Evolutionary conservation across 2,329 filamentous ascomycete genomes (phyloP).

Genomic region (Phyllosticta citribraziliensis): DNA sequence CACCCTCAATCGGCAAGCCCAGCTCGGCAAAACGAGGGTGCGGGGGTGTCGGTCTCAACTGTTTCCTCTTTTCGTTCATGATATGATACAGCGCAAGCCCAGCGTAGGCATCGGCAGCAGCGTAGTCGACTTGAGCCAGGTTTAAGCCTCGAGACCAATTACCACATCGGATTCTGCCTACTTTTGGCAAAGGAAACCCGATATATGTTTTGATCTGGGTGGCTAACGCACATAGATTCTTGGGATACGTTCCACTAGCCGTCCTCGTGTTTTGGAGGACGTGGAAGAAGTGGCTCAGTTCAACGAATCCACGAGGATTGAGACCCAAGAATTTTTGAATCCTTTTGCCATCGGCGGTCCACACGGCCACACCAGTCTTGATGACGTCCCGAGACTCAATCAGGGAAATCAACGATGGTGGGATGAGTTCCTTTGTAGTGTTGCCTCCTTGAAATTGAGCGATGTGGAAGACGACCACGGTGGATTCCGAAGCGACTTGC

Average conservation of each 20-base stretch:
- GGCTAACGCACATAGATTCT: constrained; percentile 54
- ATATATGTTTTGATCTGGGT: constrained; percentile 62
- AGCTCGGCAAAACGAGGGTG: constrained; percentile 60
- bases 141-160: constrained; percentile 61
- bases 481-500: constrained; percentile 68
- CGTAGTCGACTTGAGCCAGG: constrained; percentile 57
- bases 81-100: constrained; percentile 64
- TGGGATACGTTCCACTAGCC: constrained; percentile 46
- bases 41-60: constrained; percentile 60
- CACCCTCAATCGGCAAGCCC: constrained; percentile 32
- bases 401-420: constrained; percentile 59
- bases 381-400: constrained; percentile 60
- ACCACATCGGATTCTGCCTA: constrained; percentile 57
- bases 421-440: constrained; percentile 47
- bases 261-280: constrained; percentile 49
- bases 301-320: constrained; percentile 57
- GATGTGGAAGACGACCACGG: constrained; percentile 73
- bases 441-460: constrained; percentile 43
- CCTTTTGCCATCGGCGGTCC: constrained; percentile 51
- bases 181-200: constrained; percentile 67
- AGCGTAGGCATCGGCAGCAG: constrained; percentile 82
- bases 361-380: constrained; percentile 71
- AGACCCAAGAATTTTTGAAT: constrained; percentile 58
- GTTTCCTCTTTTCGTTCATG: constrained; percentile 57
- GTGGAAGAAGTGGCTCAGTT: constrained; percentile 74